Evolutionary conservation across 495 filamentous ascomycete genomes (phyloP).

Genomic region (Cercophora sp.): DNA sequence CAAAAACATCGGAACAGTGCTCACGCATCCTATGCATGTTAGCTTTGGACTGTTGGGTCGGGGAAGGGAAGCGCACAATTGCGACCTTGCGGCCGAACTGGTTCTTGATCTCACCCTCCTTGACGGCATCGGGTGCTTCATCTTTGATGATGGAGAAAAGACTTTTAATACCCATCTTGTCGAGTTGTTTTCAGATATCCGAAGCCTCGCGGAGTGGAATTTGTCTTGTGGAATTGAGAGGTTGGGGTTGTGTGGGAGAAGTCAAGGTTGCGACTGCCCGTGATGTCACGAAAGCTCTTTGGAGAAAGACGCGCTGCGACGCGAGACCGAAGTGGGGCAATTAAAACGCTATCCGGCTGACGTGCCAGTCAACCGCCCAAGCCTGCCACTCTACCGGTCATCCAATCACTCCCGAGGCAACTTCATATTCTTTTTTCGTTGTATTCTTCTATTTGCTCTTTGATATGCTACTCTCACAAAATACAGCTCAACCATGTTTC

Average conservation of each 20-base stretch:
- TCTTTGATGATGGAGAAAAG: slow-evolving; percentile 87
- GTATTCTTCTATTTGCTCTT: too few relatives aligned
- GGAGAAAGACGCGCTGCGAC: slow-evolving; percentile 18
- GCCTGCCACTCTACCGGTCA: too few relatives aligned
- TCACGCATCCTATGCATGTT: slow-evolving; percentile 72
- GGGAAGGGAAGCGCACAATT: slow-evolving; percentile 57
- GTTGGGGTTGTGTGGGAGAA: too few relatives aligned
- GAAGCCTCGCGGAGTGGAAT: not conserved
- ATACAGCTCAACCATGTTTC: too few relatives aligned
- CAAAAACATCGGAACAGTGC: slow-evolving; percentile 18
- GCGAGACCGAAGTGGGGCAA: slow-evolving; percentile 24
- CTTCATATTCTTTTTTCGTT: too few relatives aligned
- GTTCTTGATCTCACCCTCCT: slow-evolving; percentile 94
- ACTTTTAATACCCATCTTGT: slow-evolving; percentile 84
- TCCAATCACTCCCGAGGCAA: too few relatives aligned
- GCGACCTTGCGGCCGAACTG: slow-evolving; percentile 97
- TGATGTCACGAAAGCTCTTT: slow-evolving; percentile 24
- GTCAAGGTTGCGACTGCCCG: slow-evolving; percentile 3
- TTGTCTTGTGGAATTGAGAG: too few relatives aligned
- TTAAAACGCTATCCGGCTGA: too few relatives aligned
- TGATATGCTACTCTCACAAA: too few relatives aligned
- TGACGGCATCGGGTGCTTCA: slow-evolving; percentile 88
- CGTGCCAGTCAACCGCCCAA: too few relatives aligned
- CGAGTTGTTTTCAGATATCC: not conserved
- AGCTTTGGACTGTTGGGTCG: too few relatives aligned